Conservation (phyloP, 108 stramenopile species). For the Mayamaea pseudoterrestris region DNA sequence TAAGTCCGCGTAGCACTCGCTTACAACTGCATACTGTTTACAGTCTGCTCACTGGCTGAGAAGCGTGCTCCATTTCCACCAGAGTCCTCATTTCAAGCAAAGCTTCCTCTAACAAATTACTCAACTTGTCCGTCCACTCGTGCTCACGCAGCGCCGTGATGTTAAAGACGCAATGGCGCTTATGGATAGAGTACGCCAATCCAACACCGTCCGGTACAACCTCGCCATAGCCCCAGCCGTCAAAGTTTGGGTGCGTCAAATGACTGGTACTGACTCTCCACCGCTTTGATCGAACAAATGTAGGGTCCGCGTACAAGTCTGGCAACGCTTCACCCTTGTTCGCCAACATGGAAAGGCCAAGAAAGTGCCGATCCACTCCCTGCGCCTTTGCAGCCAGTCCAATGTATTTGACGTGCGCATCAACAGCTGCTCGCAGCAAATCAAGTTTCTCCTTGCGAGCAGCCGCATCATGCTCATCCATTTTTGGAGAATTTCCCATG, state of each 20-base stretch:
- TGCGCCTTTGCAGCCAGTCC: slow-evolving; percentile 51
- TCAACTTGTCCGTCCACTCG: slow-evolving; percentile 50
- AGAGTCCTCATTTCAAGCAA: slow-evolving; percentile 69
- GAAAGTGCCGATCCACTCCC: slow-evolving; percentile 80
- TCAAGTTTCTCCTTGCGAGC: slow-evolving; percentile 31
- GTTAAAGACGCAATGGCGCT: slow-evolving; percentile 58
- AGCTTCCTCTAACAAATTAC: slow-evolving; percentile 66
- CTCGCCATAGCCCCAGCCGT: slow-evolving; percentile 88
- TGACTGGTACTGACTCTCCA: slow-evolving; percentile 86
- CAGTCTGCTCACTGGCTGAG: slow-evolving; percentile 39
- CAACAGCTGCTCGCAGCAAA: slow-evolving; percentile 46
- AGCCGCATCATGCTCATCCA: slow-evolving; percentile 8
- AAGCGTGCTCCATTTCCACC: slow-evolving; percentile 32
- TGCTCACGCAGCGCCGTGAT: slow-evolving; percentile 56
- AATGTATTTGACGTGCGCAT: slow-evolving; percentile 65
- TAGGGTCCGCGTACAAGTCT: slow-evolving; percentile 55
- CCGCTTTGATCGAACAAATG: slow-evolving; percentile 62
- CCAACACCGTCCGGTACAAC: slow-evolving; percentile 86
- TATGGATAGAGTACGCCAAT: slow-evolving; percentile 74
- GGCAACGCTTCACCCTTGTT: slow-evolving; percentile 46
- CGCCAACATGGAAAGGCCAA: slow-evolving; percentile 61
- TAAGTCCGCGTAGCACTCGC: no score
- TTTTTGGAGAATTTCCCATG: slow-evolving; percentile 24
- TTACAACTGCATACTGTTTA: no score
- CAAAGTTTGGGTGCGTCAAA: slow-evolving; percentile 78